Evolutionary conservation across 2,329 filamentous ascomycete genomes (phyloP).

Genomic region (Pestalotiopsis sp.): DNA sequence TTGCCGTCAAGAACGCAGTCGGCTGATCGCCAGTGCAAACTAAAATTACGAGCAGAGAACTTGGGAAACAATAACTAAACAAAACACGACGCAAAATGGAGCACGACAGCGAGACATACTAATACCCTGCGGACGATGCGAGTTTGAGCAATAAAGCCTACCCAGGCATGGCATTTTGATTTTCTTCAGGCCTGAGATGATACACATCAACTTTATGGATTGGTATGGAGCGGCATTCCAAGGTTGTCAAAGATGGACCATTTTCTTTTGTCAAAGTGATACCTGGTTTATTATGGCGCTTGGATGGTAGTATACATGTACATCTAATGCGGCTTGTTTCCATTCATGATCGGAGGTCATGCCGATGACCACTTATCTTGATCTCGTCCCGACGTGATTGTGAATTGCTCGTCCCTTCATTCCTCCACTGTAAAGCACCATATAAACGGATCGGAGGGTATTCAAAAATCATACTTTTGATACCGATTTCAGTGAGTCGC

Average conservation of each 20-base stretch:
- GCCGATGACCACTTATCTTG: not conserved
- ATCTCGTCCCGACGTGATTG: not conserved
- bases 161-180: not conserved
- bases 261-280: constrained; percentile 5
- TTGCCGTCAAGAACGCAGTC: constrained; percentile 49
- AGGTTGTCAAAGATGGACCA: not conserved
- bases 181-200: not conserved
- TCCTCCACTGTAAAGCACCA: too few relatives aligned
- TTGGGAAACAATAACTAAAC: not conserved
- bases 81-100: not conserved
- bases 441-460: too few relatives aligned
- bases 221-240: not conserved
- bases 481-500: not conserved
- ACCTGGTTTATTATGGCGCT: not conserved
- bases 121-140: not conserved
- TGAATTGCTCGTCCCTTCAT: not conserved
- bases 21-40: not conserved
- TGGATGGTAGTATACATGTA: constrained; percentile 1
- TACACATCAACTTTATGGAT: not conserved
- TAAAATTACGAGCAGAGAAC: not conserved
- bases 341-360: not conserved
- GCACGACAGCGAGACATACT: not conserved
- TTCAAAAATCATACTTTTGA: too few relatives aligned
- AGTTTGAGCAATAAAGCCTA: not conserved
- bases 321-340: not conserved